Percentiles rank a stretch among this genome's conserved stretches.
Conservation (phyloP, 371 early-diverging fungal species). For the Mortierella polycephala region DNA sequence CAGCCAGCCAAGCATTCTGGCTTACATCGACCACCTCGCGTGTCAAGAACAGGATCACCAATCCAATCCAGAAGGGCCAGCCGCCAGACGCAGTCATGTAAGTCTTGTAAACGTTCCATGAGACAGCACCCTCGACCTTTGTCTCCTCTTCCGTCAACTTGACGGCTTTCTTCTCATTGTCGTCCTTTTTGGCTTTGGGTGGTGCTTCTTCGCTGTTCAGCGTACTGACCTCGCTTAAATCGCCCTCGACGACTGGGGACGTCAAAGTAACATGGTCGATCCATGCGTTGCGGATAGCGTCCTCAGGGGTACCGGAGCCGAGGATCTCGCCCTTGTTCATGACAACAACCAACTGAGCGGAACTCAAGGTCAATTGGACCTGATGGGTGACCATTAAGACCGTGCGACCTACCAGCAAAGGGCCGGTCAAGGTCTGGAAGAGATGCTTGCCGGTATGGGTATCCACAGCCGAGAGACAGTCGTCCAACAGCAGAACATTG, state of each 20-base stretch:
- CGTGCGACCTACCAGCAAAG: conserved; percentile 80
- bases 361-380: conserved; percentile 77
- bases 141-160: conserved; percentile 76
- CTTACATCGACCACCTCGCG: conserved; percentile 62
- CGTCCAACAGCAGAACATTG: conserved; percentile 81
- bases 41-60: conserved; percentile 62
- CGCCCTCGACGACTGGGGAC: conserved; percentile 5
- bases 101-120: conserved; percentile 66
- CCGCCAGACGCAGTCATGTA: conserved; percentile 79
- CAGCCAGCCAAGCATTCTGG: conserved; percentile 53
- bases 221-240: conserved; percentile 29
- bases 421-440: conserved; percentile 70
- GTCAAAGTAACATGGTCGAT: conserved; percentile 58
- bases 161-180: conserved; percentile 55
- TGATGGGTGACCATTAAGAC: conserved; percentile 91
- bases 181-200: conserved; percentile 43
- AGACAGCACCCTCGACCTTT: conserved; percentile 72
- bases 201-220: conserved; percentile 18
- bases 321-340: conserved; percentile 68
- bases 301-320: conserved; percentile 57
- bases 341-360: conserved; percentile 73
- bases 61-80: conserved; percentile 60
- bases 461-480: conserved; percentile 86
- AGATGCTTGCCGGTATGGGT: conserved; percentile 91
- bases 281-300: conserved; percentile 56